Evolutionary conservation across 1,284 basidiomycete genomes (phyloP).

Genomic region (Volvariella volvacea): DNA sequence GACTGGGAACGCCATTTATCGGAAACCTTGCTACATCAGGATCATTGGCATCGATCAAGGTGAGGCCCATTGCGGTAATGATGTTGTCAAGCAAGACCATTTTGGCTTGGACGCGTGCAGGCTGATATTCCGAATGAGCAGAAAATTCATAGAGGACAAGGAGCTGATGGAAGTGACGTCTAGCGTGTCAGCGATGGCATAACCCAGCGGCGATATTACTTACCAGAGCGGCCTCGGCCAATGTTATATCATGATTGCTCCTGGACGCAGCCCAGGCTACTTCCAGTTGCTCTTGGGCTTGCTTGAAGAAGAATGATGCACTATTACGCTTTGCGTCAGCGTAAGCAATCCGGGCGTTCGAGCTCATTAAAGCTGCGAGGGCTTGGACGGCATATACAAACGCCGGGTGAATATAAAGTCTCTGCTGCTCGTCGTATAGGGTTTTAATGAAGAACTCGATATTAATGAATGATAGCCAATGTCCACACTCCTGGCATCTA

Average conservation of each 20-base stretch:
- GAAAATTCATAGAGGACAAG: conserved; percentile 71
- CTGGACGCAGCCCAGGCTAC: conserved; percentile 37
- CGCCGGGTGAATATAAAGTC: conserved; percentile 57
- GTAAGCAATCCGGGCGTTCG: conserved; percentile 51
- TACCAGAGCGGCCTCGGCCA: conserved; percentile 73
- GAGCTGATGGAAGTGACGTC: conserved; percentile 34
- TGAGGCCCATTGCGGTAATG: conserved; percentile 47
- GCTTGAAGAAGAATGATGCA: conserved; percentile 46
- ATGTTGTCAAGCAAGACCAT: conserved; percentile 57
- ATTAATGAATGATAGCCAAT: conserved; percentile 64
- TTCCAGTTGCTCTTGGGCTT: conserved; percentile 46
- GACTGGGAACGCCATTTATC: conserved; percentile 40
- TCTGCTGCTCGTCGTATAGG: conserved; percentile 42
- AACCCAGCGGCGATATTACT: conserved; percentile 18
- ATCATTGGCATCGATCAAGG: conserved; percentile 49
- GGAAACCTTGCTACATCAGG: conserved; percentile 45
- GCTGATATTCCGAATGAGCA: conserved; percentile 56
- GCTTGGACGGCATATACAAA: conserved; percentile 64
- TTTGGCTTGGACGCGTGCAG: conserved; percentile 44
- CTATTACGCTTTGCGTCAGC: conserved; percentile 42
- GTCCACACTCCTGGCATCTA: conserved; percentile 43
- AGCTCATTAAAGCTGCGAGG: conserved; percentile 66
- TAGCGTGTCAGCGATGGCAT: conserved; percentile 3
- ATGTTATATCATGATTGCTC: conserved; percentile 47
- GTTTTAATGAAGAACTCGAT: conserved; percentile 44